Evolutionary conservation across 441 rosid genomes (phyloP).

Genomic region (Populus hybrid): DNA sequence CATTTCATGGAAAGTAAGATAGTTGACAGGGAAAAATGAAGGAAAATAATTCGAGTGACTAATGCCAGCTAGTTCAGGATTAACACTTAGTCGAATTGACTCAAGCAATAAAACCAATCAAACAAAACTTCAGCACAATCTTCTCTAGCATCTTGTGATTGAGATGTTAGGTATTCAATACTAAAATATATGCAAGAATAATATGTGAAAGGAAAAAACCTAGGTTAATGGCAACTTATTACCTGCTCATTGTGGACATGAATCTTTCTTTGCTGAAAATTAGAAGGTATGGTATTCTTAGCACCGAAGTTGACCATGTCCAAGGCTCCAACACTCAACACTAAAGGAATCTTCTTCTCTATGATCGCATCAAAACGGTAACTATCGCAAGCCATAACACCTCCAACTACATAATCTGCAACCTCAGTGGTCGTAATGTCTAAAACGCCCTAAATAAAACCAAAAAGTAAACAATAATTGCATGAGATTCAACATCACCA

Average conservation of each 20-base stretch:
- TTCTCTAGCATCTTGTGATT: neutral
- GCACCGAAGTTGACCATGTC: constrained; percentile 95
- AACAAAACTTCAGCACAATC: neutral
- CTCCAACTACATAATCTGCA: constrained; percentile 89
- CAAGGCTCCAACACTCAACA: constrained; percentile 86
- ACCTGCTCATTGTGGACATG: constrained; percentile 86
- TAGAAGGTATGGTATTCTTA: constrained; percentile 68
- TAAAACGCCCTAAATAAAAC: constrained; percentile 59
- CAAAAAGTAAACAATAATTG: neutral
- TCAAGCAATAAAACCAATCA: neutral
- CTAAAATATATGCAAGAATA: neutral
- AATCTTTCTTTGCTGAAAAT: constrained; percentile 61
- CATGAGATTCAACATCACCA: neutral
- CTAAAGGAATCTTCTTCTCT: constrained; percentile 79
- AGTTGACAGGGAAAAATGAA: neutral
- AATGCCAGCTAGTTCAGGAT: neutral
- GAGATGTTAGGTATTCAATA: neutral
- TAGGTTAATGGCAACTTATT: constrained; percentile 9
- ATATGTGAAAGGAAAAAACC: neutral
- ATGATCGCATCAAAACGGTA: constrained; percentile 74
- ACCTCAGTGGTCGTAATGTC: constrained; percentile 93
- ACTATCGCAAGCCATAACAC: constrained; percentile 90
- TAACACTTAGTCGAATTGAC: neutral
- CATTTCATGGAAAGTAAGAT: neutral
- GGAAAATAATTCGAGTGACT: neutral